Evolutionary conservation across 2,329 filamentous ascomycete species (phyloP), one percentile per base, ranked within the genome.

Genomic region (Torrubiella hemipterigena): DNA sequence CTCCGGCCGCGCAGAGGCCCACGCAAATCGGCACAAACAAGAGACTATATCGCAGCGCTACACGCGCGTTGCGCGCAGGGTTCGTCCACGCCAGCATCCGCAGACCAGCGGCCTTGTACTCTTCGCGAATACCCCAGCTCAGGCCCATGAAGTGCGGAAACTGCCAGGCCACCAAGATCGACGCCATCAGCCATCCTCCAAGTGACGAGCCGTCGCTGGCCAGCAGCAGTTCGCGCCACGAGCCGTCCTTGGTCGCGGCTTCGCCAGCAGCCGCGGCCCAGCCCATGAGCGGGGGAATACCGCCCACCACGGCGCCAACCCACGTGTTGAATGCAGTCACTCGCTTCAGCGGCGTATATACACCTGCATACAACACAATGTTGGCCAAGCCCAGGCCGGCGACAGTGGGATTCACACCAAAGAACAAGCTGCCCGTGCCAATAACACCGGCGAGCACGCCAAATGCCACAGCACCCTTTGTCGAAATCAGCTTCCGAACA

Each of bases 101-200:
- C 47, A 79, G 67, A 7, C 74, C 76, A 0, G 72, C 76, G 9
- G 61, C 65, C 41, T 77, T 79, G 64, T 98, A 98, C 53, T 98
- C 91, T 7, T 93, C 78, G 14, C 85, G 70, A 38, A 96, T 93
- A 4, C 73, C 67, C 73, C 89, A 93, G 28, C 82, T 87, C 15
- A 98, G 67, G 1, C 87, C 81, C 69, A 95, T 96, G 63, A 98
- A 98, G 58, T 98, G 91, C 4, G 91, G 86, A 50, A 98, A 96
- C 51, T 98, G 89, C 91, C 91, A 98, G 10, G 86, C 81, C 43
- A 94, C 93, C 5, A 98, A 64, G 6, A 96, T 60, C 0, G 69
- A 75, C 1, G 84, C 89, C 11, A 95, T 63, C 1, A 96, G 61
- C 91, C 91, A 98, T 4, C 89, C 91, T 5, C 91, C 91, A 9